A percentile compares a stretch with the other conserved stretches of the same genome.
Conservation (phyloP, 2,329 filamentous ascomycete genomes). For the Bretziella fagacearum region DNA sequence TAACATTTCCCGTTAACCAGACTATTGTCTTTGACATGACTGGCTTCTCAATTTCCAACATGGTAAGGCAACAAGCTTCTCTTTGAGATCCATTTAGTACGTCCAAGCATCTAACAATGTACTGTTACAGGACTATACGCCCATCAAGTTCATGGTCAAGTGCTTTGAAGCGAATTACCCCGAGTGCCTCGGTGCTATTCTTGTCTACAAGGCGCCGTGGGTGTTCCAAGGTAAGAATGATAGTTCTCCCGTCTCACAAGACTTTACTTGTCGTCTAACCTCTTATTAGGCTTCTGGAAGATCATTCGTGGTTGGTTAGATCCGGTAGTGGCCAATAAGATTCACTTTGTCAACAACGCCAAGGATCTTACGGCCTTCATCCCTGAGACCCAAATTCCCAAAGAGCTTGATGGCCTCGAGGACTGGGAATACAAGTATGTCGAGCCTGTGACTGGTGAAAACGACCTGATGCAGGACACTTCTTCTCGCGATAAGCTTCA, state of each 20-base stretch:
- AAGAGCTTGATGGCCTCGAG: constrained; percentile 74
- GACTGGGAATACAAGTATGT: constrained; percentile 69
- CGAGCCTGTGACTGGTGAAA: constrained; percentile 62
- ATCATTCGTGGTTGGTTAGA: constrained; percentile 94
- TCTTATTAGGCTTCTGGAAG: constrained; percentile 77
- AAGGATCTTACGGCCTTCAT: constrained; percentile 69
- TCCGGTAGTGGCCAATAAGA: constrained; percentile 84
- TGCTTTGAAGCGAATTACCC: constrained; percentile 98
- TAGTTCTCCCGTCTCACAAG: not conserved
- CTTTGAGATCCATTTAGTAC: constrained; percentile 17
- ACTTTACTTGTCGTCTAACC: not conserved
- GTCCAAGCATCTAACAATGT: too few species aligned
- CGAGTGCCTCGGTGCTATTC: constrained; percentile 71
- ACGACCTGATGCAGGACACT: constrained; percentile 52
- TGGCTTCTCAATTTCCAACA: constrained; percentile 81
- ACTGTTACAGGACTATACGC: constrained; percentile 59
- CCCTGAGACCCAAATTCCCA: constrained; percentile 49
- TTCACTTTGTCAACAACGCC: constrained; percentile 75
- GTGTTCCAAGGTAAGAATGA: constrained; percentile 61
- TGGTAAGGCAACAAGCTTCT: constrained; percentile 37
- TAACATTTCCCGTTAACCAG: too few species aligned
- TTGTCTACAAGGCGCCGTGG: constrained; percentile 95
- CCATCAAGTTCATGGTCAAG: constrained; percentile 98
- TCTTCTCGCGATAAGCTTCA: constrained; percentile 46
- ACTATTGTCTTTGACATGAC: constrained; percentile 95